These are phyloP conservation scores for Carnegiea gigantea DNA, from an alignment of 179 eudicot genomes.

Conservation along the genomic window DNA sequence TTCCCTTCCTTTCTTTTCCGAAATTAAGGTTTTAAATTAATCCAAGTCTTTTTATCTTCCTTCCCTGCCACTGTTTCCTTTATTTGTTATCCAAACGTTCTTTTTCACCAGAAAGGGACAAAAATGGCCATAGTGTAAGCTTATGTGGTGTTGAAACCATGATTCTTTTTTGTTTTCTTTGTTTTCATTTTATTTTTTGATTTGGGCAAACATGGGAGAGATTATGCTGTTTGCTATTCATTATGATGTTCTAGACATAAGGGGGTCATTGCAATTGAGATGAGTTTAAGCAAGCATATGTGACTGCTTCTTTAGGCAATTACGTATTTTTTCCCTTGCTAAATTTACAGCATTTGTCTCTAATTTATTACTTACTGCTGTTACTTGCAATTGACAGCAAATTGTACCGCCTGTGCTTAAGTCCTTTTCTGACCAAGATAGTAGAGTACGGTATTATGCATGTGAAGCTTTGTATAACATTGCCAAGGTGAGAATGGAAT, in stretches of 20 bases:
- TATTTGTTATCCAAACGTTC: not conserved
- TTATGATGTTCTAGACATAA: not conserved
- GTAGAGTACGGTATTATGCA: constrained; percentile 98
- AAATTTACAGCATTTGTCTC: not conserved
- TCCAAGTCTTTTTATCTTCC: too few species aligned
- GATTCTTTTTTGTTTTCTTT: not conserved
- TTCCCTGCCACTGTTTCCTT: not conserved
- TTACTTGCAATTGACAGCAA: constrained; percentile 55
- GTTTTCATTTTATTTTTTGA: not conserved
- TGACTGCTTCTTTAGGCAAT: not conserved
- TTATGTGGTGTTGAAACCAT: not conserved
- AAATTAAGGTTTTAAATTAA: not conserved
- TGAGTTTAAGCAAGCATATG: not conserved
- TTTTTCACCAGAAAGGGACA: not conserved
- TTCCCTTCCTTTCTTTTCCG: not conserved
- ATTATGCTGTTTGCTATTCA: not conserved
- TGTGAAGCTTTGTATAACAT: constrained; percentile 98
- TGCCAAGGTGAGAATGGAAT: constrained; percentile 72
- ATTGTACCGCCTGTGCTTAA: constrained; percentile 93
- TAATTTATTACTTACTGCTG: not conserved
- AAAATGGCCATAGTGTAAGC: not conserved
- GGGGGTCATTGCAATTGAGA: not conserved
- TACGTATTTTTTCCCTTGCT: not conserved
- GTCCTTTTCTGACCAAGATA: constrained; percentile 86
- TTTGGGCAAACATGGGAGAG: not conserved